Base-by-base conservation (phyloP, 345 rosid genomes). In the Trapa bicornis region DNA sequence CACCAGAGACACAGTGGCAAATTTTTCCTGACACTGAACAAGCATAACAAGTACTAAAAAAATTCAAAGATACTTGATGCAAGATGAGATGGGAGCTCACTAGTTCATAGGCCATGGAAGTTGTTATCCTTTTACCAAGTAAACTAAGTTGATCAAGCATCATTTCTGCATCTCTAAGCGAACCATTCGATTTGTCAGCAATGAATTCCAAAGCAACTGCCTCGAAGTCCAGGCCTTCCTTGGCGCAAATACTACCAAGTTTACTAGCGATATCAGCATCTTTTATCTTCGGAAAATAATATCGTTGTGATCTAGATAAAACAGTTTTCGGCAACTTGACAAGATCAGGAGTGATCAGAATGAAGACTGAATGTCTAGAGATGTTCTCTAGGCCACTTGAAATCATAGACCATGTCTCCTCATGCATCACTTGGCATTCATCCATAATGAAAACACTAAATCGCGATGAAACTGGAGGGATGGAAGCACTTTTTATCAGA, bases 101-200 rank as follows among this genome's bases (percentile, higher is more conserved):
- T 22, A 94, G 95, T 79, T 90, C 96, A 69, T 87, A 84, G 58
- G 83, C 92, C 82, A 87, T 71, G 73, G 94, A 74, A 70, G 84
- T 71, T 6, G 97, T 91, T 39, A 94, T 81, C 70, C 81, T 85
- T 86, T 79, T 88, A 58, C 99, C 96, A 47, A 93, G 89, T 70
- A 90, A 82, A 77, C 97, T 89, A 58, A 94, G 80, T 80, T 94
- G 99, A 75, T 91, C 97, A 47, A 89, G 92, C 96, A 94, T 87
- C 77, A 83, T 94, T 79, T 91, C 97, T 47, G 95, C 99, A 80
- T 87, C 99, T 64, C 95, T 78, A 64, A 91, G 87, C 17, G 99
- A 94, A 79, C 99, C 99, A 78, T 81, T 87, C 41, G 99, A 82
- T 75, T 85, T 94, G n/a, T 91, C 79, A 70, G 97, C 97, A 76